Evolutionary conservation across 2,329 filamentous ascomycete genomes (phyloP).

Genomic region (Sporothrix inflata): DNA sequence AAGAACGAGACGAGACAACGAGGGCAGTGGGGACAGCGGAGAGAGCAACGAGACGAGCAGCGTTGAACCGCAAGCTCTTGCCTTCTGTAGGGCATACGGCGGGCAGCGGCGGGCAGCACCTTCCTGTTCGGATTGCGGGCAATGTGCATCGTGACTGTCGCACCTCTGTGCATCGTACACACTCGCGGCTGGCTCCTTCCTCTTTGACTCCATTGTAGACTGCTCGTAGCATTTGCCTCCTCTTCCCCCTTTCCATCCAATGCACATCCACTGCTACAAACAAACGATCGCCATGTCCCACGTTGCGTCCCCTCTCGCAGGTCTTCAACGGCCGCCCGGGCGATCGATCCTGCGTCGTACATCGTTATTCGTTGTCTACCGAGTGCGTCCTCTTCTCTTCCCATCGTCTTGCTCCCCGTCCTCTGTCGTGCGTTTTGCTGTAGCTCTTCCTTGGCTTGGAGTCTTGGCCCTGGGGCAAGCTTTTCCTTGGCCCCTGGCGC

Average conservation of each 20-base stretch:
- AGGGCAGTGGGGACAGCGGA: not conserved
- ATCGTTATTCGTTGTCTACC: too few species aligned
- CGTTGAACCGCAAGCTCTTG: too few species aligned
- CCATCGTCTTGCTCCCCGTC: not conserved
- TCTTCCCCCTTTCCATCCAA: not conserved
- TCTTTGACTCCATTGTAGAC: not conserved
- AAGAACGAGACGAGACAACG: constrained; percentile 11
- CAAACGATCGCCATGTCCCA: not conserved
- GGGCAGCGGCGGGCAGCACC: not conserved
- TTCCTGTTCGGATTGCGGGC: not conserved
- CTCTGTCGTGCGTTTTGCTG: too few species aligned
- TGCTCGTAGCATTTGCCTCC: too few species aligned
- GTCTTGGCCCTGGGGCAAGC: not conserved
- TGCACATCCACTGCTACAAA: not conserved
- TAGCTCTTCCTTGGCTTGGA: too few species aligned
- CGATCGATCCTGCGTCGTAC: too few species aligned
- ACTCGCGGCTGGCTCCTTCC: not conserved
- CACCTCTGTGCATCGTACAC: not conserved
- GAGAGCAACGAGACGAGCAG: too few species aligned
- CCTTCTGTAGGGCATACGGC: too few species aligned
- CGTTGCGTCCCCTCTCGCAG: not conserved
- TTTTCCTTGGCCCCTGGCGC: too few species aligned
- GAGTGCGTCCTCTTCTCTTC: too few species aligned
- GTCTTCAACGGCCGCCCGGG: too few species aligned
- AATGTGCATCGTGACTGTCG: not conserved